Conservation (phyloP, 768 basidiomycete species). For the Zangia roseola region DNA sequence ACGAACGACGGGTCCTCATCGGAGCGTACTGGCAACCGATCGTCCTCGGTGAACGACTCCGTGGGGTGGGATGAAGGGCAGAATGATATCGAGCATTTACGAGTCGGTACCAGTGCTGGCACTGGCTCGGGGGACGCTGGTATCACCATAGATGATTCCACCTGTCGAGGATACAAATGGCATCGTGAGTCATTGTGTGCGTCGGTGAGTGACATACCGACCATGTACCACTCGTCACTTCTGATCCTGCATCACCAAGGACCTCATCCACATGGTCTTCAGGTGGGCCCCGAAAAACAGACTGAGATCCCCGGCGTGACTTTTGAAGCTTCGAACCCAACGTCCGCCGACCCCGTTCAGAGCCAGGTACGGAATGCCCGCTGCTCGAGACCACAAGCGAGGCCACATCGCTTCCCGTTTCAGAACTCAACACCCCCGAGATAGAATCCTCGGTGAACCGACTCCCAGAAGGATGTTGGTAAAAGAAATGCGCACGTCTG, state of each 20-base stretch:
- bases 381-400: constrained; percentile 5
- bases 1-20: constrained; percentile 19
- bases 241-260: constrained; percentile 6
- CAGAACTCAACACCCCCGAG: constrained; percentile 27
- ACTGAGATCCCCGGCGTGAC: constrained; percentile 6
- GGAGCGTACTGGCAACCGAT: constrained; percentile 24
- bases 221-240: constrained; percentile 6
- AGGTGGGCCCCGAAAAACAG: background rate
- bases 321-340: constrained; percentile 20
- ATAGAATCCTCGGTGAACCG: constrained; percentile 26
- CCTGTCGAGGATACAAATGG: too few relatives aligned
- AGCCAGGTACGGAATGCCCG: background rate
- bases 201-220: constrained; percentile 17
- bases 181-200: background rate
- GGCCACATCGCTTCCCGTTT: constrained; percentile 21
- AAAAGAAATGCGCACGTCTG: background rate
- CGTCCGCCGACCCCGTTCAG: constrained; percentile 2
- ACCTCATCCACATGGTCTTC: background rate
- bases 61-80: constrained; percentile 19
- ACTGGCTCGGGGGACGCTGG: background rate
- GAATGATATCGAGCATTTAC: constrained; percentile 22
- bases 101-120: background rate
- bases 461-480: constrained; percentile 26
- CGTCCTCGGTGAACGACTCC: constrained; percentile 32
- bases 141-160: background rate